Base-by-base conservation (phyloP, 2,329 filamentous ascomycete genomes). In the Tolypocladium paradoxum region DNA sequence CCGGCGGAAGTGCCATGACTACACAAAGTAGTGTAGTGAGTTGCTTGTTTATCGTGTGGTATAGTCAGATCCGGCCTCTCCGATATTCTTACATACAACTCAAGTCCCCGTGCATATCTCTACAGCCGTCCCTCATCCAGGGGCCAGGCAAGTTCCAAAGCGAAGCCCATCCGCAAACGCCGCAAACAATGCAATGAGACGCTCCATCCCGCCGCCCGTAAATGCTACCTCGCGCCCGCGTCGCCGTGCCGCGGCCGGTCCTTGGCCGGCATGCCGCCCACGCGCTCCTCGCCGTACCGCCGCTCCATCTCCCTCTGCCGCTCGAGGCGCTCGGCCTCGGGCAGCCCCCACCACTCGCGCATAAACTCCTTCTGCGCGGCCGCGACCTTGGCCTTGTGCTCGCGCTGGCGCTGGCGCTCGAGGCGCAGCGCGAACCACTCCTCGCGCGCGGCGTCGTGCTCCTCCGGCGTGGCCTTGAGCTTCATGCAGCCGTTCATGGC, bases 401-500 rank as follows among this genome's bases (percentile, higher is more conserved):
- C 84, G 37, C 83, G 74, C 68, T 86, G 82, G 54, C 73, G 74
- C 61, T 83, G 79, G 53, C 91, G 78, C 72, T 90, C 82, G 61
- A 88, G 76, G 50, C 88, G 79, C 58, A 81, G 78, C 50, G 83
- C 82, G 69, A 97, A 97, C 93, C 93, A 99, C 67, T 97, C 90
- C 69, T 90, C 88, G 51, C 93, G 78, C 58, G 93, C 93, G 27
- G 83, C 84, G 72, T 99, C 93, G 70, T 95, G 81, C 68, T 95
- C 89, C 52, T 80, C 83, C 58, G 84, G 87, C 58, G 88, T 95
- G 53, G 92, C 91, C 73, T 95, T 87, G 53, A 78, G 71, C 61
- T 91, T 78, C 90, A 99, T 96, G 75, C 93, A 99, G 56, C 76
- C 78, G 73, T 99, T 99, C 93, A 99, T 99, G 36, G 79, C 77